Base-by-base conservation (phyloP, 1,284 basidiomycete species). In the Pseudozyma sp. region DNA sequence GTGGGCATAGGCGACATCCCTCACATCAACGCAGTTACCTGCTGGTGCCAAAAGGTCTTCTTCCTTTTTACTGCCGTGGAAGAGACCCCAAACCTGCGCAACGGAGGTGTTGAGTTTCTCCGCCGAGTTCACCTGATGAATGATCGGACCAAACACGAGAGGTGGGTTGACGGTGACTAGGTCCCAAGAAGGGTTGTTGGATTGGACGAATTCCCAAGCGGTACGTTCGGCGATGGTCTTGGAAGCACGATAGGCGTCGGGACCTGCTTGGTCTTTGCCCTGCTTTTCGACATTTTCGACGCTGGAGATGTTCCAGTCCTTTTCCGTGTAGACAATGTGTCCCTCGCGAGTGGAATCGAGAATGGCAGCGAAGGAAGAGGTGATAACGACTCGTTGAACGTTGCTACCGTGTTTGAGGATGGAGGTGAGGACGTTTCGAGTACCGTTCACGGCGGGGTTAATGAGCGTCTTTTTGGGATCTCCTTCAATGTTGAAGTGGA, bases 171-270 rank as follows among this genome's bases (percentile, higher is more conserved):
- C 52, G 25, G 77, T 78, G 18, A 64, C 71, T 5, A 81, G 66
- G 40, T 81, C 77, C 66, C 65, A 79, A 19, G 25, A 43, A 12
- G 70, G 70, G 48, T 70, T 56, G 55, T 79, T 60, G 52, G 59
- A 31, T 25, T 77, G 69, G 39, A 79, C 75, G 55, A 82, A 85
- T 3, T 83, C 63, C 87, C 86, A 87, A 2, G 87, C 83, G 1
- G 86, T 85, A 55, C 85, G 80, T 80, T 94, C 92, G 1, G 92
- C 91, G 1, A 93, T 86, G 5, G 88, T 89, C 87, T 93, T 93
- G 25, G 88, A 89, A 52, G 1, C 80, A 3, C 73, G 72, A 67
- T 86, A 86, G 34, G 90, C 88, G 14, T 87, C 86, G 18, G 81
- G 82, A 13, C n/a, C 91, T 86, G 50, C 65, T 19, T 76, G 62